Base-by-base conservation (phyloP, 805 yeast genomes). In the Candida michaelii region DNA sequence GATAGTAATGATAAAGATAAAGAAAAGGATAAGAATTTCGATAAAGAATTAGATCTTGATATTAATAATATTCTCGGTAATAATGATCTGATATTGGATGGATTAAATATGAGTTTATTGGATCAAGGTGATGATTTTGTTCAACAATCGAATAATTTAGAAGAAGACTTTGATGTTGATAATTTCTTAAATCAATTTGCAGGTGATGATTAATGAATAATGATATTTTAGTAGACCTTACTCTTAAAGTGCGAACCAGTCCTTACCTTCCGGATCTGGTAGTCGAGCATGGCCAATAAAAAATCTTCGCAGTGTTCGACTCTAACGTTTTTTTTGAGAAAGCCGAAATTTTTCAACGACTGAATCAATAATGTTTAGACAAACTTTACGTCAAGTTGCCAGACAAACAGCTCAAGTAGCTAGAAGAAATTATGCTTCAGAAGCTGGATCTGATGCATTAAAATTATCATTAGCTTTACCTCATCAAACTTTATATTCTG, bases 391-490 rank as follows among this genome's bases (percentile, higher is more conserved):
- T 72, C 71, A 77, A 60, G 74, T 74, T 56, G 71, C 82, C 53
- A 77, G 78, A 71, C 77, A 73, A 56, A 70, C 80, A 54, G 69
- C 79, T 63, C 53, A 63, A 49, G 74, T 76, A 47, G 80, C 79
- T 55, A 82, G 78, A 69, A 85, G 97, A 82, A 75, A 85, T 48
- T 91, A 90, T 67, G 99, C 99, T 58, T 95, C 91, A 56, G 95
- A 85, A 52, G 66, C 80, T 39, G 53, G 78, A 42, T 61, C 73
- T 45, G 93, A 84, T 62, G 82, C 82, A 54, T 78, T 93, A 68
- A 89, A 83, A 67, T 77, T 93, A 61, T 85, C 95, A 44, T 80
- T 93, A 59, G 91, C 97, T 45, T 79, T 90, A 58, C 99, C 99
- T 53, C 89, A 87, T 66, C 82, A 84, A 69, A 79, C 85, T 45